Percentiles rank a stretch among this genome's conserved stretches.
Conservation (phyloP, 192 early-diverging fungal species). For the Coemansia sp. region DNA sequence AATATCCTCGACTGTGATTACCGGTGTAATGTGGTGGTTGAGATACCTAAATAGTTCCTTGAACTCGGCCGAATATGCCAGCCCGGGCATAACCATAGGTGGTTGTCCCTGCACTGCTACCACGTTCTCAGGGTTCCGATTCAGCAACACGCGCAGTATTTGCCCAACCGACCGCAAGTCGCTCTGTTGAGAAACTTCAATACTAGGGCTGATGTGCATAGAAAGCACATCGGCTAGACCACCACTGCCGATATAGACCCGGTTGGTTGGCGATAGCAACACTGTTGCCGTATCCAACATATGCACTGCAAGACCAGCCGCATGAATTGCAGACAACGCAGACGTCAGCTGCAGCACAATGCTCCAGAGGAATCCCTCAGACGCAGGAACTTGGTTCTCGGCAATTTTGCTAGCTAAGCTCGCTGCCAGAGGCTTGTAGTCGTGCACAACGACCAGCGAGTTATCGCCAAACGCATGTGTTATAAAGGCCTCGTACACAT, state of each 20-base stretch:
- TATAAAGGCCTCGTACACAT: conserved; percentile 90
- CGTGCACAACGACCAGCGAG: conserved; percentile 93
- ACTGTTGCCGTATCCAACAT: conserved; percentile 82
- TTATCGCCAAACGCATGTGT: conserved; percentile 94
- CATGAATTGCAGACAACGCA: conserved; percentile 76
- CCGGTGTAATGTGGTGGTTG: conserved; percentile 36
- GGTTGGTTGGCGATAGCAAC: conserved; percentile 78
- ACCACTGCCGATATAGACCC: conserved; percentile 52
- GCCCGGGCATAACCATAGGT: conserved; percentile 71
- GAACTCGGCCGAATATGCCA: conserved; percentile 72
- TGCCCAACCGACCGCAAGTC: conserved; percentile 41
- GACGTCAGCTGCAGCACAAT: conserved; percentile 36
- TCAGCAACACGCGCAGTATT: conserved; percentile 26
- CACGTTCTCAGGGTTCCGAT: conserved; percentile 19
- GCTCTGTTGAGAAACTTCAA: conserved; percentile 27
- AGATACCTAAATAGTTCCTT: conserved; percentile 75
- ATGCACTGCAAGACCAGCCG: conserved; percentile 74
- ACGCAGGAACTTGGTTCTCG: conserved; percentile 11
- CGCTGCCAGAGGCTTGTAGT: conserved; percentile 75
- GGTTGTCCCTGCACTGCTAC: conserved; percentile 22
- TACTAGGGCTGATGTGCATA: conserved; percentile 6
- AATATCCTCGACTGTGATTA: conserved; percentile 41
- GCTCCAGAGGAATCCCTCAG: conserved; percentile 43
- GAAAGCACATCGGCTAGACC: conserved; percentile 43
- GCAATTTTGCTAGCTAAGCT: conserved; percentile 28